A percentile compares a stretch with the other conserved stretches of the same genome.
Evolutionary conservation across 129 eudicot genomes (phyloP).

Genomic region (Mikania micrantha): DNA sequence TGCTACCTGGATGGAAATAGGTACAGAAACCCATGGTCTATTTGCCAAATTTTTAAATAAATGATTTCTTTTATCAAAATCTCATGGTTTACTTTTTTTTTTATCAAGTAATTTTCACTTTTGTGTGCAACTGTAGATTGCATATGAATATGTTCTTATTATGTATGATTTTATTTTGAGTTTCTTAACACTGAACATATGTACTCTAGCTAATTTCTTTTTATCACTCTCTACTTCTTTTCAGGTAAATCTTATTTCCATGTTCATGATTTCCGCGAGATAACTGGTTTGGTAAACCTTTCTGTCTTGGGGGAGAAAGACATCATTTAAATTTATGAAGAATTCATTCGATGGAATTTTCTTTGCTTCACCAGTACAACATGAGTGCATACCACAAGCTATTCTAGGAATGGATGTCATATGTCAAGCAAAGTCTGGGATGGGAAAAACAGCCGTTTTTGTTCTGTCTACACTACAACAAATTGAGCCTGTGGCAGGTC

Average conservation of each 20-base stretch:
- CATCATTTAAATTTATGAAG: constrained; percentile 37
- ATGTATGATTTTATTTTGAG: not conserved
- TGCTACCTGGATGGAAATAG: not conserved
- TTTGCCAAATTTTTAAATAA: not conserved
- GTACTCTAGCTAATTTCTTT: constrained; percentile 1
- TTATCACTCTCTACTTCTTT: not conserved
- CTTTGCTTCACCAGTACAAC: constrained; percentile 85
- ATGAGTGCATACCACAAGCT: constrained; percentile 84
- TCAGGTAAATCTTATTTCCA: constrained; percentile 58
- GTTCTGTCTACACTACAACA: constrained; percentile 78
- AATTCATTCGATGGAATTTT: constrained; percentile 54
- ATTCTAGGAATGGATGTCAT: constrained; percentile 87
- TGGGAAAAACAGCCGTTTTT: constrained; percentile 89
- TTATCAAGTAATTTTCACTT: not conserved
- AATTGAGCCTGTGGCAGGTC: constrained; percentile 77
- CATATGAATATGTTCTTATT: not conserved
- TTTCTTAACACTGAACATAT: not conserved
- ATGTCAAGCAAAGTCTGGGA: constrained; percentile 91
- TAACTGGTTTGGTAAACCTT: constrained; percentile 31
- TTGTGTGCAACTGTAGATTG: not conserved
- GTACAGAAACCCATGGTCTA: not conserved
- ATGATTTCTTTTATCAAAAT: not conserved
- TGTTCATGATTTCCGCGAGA: constrained; percentile 33
- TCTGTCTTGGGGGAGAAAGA: constrained; percentile 33
- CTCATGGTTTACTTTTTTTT: not conserved